Evolutionary conservation across 768 basidiomycete species (phyloP).

Genomic region (Tulasnella sp.): DNA sequence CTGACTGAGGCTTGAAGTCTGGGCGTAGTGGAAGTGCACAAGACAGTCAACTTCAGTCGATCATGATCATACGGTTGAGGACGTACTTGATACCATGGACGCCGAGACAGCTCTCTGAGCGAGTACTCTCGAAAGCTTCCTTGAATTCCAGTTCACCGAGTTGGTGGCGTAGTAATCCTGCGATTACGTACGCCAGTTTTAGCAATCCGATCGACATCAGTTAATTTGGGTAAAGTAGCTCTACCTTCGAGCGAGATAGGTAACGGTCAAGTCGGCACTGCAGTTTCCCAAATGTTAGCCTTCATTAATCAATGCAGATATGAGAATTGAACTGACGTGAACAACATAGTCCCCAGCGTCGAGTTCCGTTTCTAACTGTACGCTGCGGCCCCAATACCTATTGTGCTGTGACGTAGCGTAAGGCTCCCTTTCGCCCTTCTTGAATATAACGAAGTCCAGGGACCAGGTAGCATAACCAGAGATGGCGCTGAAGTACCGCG

Average conservation of each 20-base stretch:
- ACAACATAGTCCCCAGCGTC: constrained; percentile 28
- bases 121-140: constrained; percentile 12
- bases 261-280: constrained; percentile 11
- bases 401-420: constrained; percentile 21
- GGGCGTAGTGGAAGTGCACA: neutral
- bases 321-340: constrained; percentile 21
- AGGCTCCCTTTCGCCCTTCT: constrained; percentile 34
- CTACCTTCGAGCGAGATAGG: constrained; percentile 3
- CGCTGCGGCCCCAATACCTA: constrained; percentile 23
- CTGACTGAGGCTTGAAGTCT: constrained; percentile 7
- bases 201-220: neutral
- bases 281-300: neutral
- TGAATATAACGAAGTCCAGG: constrained; percentile 43
- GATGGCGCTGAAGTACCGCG: constrained; percentile 41
- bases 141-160: constrained; percentile 4
- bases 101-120: neutral
- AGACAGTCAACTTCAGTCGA: neutral
- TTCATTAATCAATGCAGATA: neutral
- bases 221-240: too few species aligned
- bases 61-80: neutral
- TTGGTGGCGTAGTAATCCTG: constrained; percentile 12
- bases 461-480: constrained; percentile 37
- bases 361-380: constrained; percentile 21
- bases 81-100: neutral
- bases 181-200: neutral